Evolutionary conservation across 306 rosid genomes (phyloP).

Genomic region (Betula pendula): DNA sequence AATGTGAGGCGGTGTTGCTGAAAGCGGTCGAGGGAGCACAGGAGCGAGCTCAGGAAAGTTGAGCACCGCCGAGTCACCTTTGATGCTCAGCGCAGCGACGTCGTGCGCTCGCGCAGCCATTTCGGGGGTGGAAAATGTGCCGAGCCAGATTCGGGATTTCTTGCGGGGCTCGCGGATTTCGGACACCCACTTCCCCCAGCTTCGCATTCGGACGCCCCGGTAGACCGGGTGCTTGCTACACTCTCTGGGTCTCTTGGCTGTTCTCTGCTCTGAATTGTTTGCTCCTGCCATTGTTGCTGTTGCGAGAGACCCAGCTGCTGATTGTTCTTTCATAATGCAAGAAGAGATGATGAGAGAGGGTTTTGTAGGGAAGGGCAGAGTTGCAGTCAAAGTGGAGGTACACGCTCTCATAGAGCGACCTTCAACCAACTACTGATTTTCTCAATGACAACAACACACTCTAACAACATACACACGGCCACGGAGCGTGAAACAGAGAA

Average conservation of each 20-base stretch:
- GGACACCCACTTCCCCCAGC: constrained; percentile 38
- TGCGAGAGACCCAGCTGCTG: background rate
- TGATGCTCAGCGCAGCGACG: constrained; percentile 23
- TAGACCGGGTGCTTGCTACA: constrained; percentile 13
- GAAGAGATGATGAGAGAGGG: background rate
- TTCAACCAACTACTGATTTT: background rate
- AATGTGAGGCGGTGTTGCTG: constrained; percentile 19
- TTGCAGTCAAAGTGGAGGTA: background rate
- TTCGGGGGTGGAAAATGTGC: constrained; percentile 31
- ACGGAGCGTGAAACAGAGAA: no score
- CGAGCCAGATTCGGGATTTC: constrained; percentile 36
- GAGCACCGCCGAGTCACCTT: background rate
- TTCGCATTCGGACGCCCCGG: constrained; percentile 30
- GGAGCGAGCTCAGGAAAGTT: background rate
- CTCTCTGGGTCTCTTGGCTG: constrained; percentile 5
- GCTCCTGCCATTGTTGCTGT: constrained; percentile 13
- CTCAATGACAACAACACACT: background rate
- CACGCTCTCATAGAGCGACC: background rate
- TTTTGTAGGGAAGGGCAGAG: background rate
- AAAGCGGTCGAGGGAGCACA: background rate
- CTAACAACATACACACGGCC: background rate
- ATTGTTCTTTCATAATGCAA: background rate
- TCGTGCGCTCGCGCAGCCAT: constrained; percentile 37
- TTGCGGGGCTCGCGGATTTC: constrained; percentile 34
- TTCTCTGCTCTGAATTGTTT: constrained; percentile 11